A percentile compares a stretch with the other conserved stretches of the same genome.
These are phyloP conservation scores for Croton setiger DNA, from an alignment of 441 rosid species.

Conservation along the genomic window DNA sequence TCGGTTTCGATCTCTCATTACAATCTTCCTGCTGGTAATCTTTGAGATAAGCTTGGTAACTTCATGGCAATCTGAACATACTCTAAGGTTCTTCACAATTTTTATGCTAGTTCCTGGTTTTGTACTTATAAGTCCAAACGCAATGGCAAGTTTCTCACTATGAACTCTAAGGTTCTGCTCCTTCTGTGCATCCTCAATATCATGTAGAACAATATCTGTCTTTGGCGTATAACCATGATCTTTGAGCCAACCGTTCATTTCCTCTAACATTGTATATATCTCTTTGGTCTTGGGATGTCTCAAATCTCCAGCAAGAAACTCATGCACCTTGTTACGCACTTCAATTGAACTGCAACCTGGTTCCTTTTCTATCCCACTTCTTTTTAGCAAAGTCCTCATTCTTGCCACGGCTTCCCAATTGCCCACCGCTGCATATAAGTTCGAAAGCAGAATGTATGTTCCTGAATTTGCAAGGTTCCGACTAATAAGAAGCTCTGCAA, in stretches of 20 bases:
- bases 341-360: conserved; percentile 66
- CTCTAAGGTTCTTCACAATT: conserved; percentile 60
- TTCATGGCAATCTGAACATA: conserved; percentile 58
- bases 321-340: conserved; percentile 44
- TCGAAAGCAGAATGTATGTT: conserved; percentile 53
- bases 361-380: conserved; percentile 46
- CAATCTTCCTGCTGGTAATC: conserved; percentile 50
- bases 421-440: conserved; percentile 50
- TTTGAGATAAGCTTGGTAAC: conserved; percentile 49
- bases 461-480: conserved; percentile 48
- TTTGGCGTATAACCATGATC: conserved; percentile 39
- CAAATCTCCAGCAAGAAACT: conserved; percentile 55
- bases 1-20: conserved; percentile 67
- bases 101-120: conserved; percentile 45
- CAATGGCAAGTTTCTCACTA: conserved; percentile 64
- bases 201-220: conserved; percentile 49
- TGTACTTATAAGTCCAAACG: conserved; percentile 61
- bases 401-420: conserved; percentile 56
- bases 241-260: conserved; percentile 40
- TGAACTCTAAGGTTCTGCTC: conserved; percentile 55
- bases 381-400: conserved; percentile 57
- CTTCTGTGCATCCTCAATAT: conserved; percentile 43
- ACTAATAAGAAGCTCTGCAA: conserved; percentile 44
- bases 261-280: conserved; percentile 50
- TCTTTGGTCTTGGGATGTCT: conserved; percentile 51